phyloP scores from a whole-genome alignment of 306 rosid genomes.

The Prunus mongolica region DNA sequence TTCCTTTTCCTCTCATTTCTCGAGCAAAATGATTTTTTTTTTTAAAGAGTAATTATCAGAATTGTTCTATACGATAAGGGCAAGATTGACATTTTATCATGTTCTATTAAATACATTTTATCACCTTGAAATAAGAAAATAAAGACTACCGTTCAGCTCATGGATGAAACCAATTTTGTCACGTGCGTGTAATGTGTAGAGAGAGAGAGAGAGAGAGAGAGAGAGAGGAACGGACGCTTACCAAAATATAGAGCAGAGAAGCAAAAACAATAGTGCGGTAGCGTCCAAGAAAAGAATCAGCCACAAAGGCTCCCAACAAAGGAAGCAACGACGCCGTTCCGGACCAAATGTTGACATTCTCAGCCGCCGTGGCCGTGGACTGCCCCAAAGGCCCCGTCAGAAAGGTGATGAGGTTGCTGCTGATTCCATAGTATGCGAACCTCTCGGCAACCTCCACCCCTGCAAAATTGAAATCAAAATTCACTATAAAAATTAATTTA shows the following conservation, averaged over 20 bases:
- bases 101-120: too few relatives aligned
- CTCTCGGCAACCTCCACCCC: conserved; percentile 53
- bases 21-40: too few relatives aligned
- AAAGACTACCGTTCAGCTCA: too few relatives aligned
- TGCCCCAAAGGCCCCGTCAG: conserved; percentile 39
- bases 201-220: not conserved
- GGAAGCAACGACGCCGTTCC: conserved; percentile 37
- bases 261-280: conserved; percentile 33
- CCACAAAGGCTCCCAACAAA: conserved; percentile 39
- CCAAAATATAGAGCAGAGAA: conserved; percentile 41
- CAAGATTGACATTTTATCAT: too few relatives aligned
- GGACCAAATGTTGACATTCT: conserved; percentile 35
- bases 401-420: conserved; percentile 33
- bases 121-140: too few relatives aligned
- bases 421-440: conserved; percentile 39
- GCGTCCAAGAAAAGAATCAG: conserved; percentile 42
- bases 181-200: not conserved
- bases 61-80: too few relatives aligned
- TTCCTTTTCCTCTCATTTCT: too few relatives aligned
- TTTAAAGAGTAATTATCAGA: too few relatives aligned
- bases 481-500: too few relatives aligned
- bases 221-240: not conserved
- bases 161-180: not conserved
- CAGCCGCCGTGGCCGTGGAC: conserved; percentile 39
- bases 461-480: not conserved